Base-by-base conservation (phyloP, 2,329 filamentous ascomycete genomes). In the Blumeriella jaapii region DNA sequence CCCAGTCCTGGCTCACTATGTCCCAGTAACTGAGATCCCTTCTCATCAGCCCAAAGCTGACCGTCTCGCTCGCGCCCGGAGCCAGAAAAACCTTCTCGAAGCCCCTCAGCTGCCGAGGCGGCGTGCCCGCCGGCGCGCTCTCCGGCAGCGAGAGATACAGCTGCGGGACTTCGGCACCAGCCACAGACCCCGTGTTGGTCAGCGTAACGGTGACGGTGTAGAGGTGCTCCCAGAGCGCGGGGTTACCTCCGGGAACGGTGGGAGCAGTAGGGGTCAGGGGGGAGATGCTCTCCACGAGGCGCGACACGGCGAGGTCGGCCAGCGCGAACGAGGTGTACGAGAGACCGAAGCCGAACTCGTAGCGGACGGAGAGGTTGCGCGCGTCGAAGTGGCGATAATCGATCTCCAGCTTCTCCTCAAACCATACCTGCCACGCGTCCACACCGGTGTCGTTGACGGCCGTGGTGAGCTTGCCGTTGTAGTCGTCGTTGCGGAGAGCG, bases 241-340 rank as follows among this genome's bases (percentile, higher is more conserved):
- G 28, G 18, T 48, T 46, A 2, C 48, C 48, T 6, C 48, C 46
- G 20, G 44, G 48, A 5, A 28, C 12, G 10, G 33, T 37, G 13
- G 18, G 24, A 15, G 42, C 25, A 4, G 36, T 17, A 9, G 41
- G 30, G 4, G 38, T 18, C 2, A 14, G 17, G 15, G 29, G 2
- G 36, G 48, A 14, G 28, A 19, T 15, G 29, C 36, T 22, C 29
- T 4, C n/a, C 15, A 11, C 22, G 10, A 35, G 26, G 9, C 22
- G 35, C 11, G 16, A 60, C 49, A 31, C n/a, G n/a, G 61, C 57
- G 47, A 29, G 59, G 54, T 80, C 64, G 15, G 77, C 71, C 60
- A 83, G 82, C 33, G 69, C 55, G 52, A 91, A 87, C 2, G 68
- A 82, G 1, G 82, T 83, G 66, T 89, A 91, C 2, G 73, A 80